Evolutionary conservation across 176 grass and related monocot species (phyloP), one percentile per base, ranked within the genome.

Genomic region (Bothriochloa decipiens): DNA sequence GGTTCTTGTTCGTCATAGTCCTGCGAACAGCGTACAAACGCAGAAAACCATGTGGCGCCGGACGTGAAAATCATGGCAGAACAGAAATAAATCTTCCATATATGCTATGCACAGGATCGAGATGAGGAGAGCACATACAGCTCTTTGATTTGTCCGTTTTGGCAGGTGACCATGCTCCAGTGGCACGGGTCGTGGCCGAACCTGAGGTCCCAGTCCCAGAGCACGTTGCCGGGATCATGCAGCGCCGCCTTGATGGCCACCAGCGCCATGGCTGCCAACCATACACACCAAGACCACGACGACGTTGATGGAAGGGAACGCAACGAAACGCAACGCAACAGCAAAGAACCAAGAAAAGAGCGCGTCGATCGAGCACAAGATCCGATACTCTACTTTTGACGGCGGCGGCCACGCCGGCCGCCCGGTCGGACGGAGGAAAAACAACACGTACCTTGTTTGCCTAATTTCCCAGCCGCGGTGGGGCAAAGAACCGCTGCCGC

Each of bases 81-180:
- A 63, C 43, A 65, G 36, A 7, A 35, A 37, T 6, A n/a, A 14
- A 53, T n/a, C n/a, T n/a, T n/a, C n/a, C n/a, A n/a, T n/a, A n/a
- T n/a, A n/a, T n/a, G n/a, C n/a, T n/a, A n/a, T n/a, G n/a, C 39
- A 40, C 40, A 42, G 40, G 37, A 39, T 39, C n/a, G 37, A 39
- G 43, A 55, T 11, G 16, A 4, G 75, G 20, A 12, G 20, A 29
- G 33, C 53, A 39, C 79, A 20, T 85, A 95, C 95, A 97, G 60
- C 13, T 77, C 46, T 50, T 40, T 65, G 22, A 97, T 77, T 22
- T 79, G 87, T 76, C 95, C 92, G 5, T 63, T 64, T 14, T 74
- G 65, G 82, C 92, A 97, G 62, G 73, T 86, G 58, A 97, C 87
- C 89, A 92, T 84, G 36, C 53, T 82, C 91, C 95, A 97, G 77